Evolutionary conservation across 225 moss, liverwort and hornwort species (phyloP), one percentile per base, ranked within the genome.

Genomic region (Sphagnum contortum): DNA sequence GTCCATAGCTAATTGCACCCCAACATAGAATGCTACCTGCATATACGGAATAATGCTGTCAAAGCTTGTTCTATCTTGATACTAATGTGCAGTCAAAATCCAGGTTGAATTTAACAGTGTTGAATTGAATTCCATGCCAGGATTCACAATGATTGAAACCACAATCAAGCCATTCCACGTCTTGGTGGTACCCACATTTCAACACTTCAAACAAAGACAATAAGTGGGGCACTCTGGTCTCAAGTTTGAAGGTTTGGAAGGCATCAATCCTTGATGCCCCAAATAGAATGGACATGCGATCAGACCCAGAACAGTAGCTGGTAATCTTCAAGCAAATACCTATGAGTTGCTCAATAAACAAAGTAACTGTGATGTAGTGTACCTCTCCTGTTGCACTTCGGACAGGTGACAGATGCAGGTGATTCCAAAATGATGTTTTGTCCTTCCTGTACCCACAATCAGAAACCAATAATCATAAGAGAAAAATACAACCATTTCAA

Each of bases 1-100:
- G 61, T 68, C 69, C 5, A 76, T 84, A 12, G 85, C 81, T 55
- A 94, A 76, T 79, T 94, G 94, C 66, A 91, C 94, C 66, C 91
- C 94, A 46, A 91, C 83, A 49, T 77, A 91, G 62, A 81, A 94
- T 0, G 85, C 81, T 58, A 94, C 89, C 91, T 92, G 87, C 64
- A 45, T 56, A 47, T 49, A 9, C 60, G 7, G 3, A 64, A 11
- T 12, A 63, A 14, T 0, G n/a, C 29, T 6, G 4, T 44, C 58
- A 7, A 58, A 29, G 29, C 29, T 29, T 29, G 29, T 29, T 29
- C 29, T 29, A 29, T 29, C 58, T 44, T 13, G 4, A 58, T 58
- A 29, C 29, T 29, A 29, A 29, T 29, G 29, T 29, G 29, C 29
- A 29, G 29, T 11, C 13, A 57, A 4, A 12, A 13, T 13, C 13